Base-by-base conservation (phyloP, 2,329 filamentous ascomycete species). In the Phialophora chinensis region DNA sequence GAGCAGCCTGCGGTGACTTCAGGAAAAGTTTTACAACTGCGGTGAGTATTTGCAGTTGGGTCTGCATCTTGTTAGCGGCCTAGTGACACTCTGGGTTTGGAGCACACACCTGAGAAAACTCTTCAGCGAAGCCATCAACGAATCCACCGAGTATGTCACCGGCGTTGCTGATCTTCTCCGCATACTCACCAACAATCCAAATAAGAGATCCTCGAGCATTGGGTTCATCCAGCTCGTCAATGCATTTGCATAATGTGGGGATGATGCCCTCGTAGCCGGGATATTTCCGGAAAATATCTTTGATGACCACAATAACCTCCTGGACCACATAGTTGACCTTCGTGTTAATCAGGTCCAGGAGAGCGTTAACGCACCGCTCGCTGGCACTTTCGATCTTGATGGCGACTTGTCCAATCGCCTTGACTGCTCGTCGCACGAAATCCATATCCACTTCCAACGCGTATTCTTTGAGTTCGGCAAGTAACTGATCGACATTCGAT, bases 301-400 rank as follows among this genome's bases (percentile, higher is more conserved):
- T 98, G 83, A 98, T 97, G 56, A 99, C 95, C n/a, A 99, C 92
- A 69, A 98, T 90, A 0, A 95, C 94, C 80, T 99, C 95, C 79
- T 99, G 95, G 11, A 99, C 95, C 58, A 99, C 95, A 76, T 99
- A 99, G 82, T 97, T 97, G 79, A 98, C 94, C 81, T 98, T 98
- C 66, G 93, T 97, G 70, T 94, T 91, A 77, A 99, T 97, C 55
- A 99, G 84, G 74, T 99, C 95, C 70, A 98, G 85, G 35, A 99
- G 83, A 0, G 93, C 91, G 74, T 96, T 96, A 68, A 99, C 95
- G 71, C 95, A 98, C 79, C 94, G 96, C 79, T 97, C 94, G 75
- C 92, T 95, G 3, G 94, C 92, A 72, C 88, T 89, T 79, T 98
- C 95, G 71, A 99, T 97, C 85, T 99, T 99, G 82, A 99, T 98